phyloP scores from a whole-genome alignment of 2,329 filamentous ascomycete species.

The Aspergillus bombycis region DNA sequence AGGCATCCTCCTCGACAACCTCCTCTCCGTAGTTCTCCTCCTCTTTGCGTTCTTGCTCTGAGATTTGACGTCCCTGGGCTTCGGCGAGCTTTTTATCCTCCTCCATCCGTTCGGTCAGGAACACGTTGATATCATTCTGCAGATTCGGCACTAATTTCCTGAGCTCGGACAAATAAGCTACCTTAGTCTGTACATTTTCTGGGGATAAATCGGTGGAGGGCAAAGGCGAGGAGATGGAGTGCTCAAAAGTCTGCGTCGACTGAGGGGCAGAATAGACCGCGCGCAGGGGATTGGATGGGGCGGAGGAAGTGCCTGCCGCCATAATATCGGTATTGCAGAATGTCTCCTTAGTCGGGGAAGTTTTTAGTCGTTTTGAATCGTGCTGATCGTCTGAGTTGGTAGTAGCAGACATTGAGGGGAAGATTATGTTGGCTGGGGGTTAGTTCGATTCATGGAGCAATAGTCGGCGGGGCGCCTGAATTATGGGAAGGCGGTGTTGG shows the following conservation, averaged over 20 bases:
- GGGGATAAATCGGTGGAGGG: slow-evolving; percentile 21
- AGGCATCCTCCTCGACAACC: slow-evolving; percentile 67
- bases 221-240: slow-evolving; percentile 30
- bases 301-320: neutral
- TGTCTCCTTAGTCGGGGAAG: neutral
- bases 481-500: slow-evolving; percentile 1
- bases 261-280: slow-evolving; percentile 36
- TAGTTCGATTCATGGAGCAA: neutral
- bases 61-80: slow-evolving; percentile 37
- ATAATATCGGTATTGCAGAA: neutral
- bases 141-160: slow-evolving; percentile 53
- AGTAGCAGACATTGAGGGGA: neutral
- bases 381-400: neutral
- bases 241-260: slow-evolving; percentile 35
- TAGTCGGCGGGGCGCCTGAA: neutral
- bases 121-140: slow-evolving; percentile 62
- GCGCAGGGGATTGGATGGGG: slow-evolving; percentile 18
- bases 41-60: slow-evolving; percentile 46
- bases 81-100: slow-evolving; percentile 55
- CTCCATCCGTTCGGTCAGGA: slow-evolving; percentile 64
- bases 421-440: neutral
- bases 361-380: neutral
- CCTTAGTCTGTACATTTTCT: slow-evolving; percentile 46
- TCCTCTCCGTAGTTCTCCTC: slow-evolving; percentile 81
- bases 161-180: slow-evolving; percentile 57